Base-by-base conservation (phyloP, 805 yeast genomes). In the Yamadazyma phyllophila region DNA sequence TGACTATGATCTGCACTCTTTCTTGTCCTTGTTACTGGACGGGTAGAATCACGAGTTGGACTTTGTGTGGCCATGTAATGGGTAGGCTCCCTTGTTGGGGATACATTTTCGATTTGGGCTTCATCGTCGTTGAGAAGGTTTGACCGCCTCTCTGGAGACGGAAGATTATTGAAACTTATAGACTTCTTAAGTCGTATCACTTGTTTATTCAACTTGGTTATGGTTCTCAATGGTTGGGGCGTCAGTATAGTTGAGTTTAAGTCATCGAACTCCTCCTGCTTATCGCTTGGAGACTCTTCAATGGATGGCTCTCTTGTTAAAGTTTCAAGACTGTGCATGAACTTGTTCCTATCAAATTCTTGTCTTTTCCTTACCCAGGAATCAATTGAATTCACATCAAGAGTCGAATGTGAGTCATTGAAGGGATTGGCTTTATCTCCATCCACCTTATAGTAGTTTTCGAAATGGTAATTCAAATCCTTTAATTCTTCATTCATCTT, bases 361-460 rank as follows among this genome's bases (percentile, higher is more conserved):
- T 73, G 73, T 49, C 82, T 59, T 55, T 78, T 78, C 26, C 70
- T 64, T 36, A 71, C 69, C 82, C 82, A 78, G 16, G 80, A 75
- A 47, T 72, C 73, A 17, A 79, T 72, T 4, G 82, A 77, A 8
- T 73, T 61, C 24, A 65, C 74, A 41, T 76, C 83, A 27, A 71
- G 51, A 0, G 76, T 69, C 1, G 71, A 66, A 27, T 48, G 56
- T 2, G 65, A 57, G 44, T 71, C 75, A 47, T 63, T 62, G 26
- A 48, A 43, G 2, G 49, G 29, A 12, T 45, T 39, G 8, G 20
- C 34, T 8, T 34, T 20, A 11, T 31, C 30, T 4, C 30, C 32
- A 16, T 63, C 62, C 29, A 40, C 43, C 17, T 49, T 48, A 16
- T 53, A 61, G 50, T 59, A 63, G 41, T 59, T 59, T n/a, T 63